These are phyloP conservation scores for Cyberlindnera veronae DNA, from an alignment of 805 yeast species.

Conservation along the genomic window DNA sequence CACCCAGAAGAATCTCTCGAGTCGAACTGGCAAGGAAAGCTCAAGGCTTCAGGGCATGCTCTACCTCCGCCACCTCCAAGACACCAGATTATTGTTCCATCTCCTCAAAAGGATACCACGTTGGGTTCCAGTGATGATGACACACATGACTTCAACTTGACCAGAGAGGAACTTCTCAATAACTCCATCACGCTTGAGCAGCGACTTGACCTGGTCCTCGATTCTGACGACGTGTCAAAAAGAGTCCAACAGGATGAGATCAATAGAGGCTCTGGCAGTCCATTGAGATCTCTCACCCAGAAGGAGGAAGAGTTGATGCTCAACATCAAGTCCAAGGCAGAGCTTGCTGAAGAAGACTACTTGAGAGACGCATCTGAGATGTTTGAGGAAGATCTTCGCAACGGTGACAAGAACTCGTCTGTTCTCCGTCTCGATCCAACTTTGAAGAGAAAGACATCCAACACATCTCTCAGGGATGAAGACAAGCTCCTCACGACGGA, in stretches of 20 bases:
- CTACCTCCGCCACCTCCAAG: slow-evolving; percentile 37
- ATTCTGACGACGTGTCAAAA: slow-evolving; percentile 22
- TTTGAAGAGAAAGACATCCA: slow-evolving; percentile 27
- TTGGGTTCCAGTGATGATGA: slow-evolving; percentile 27
- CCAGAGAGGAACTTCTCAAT: slow-evolving; percentile 26
- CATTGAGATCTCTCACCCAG: slow-evolving; percentile 16
- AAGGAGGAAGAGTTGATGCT: slow-evolving; percentile 25
- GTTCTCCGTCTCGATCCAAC: slow-evolving; percentile 25
- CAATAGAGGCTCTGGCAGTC: slow-evolving; percentile 24
- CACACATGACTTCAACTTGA: slow-evolving; percentile 25
- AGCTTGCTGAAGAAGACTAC: slow-evolving; percentile 26
- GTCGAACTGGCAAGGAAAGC: slow-evolving; percentile 27
- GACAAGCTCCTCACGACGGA: slow-evolving; percentile 22
- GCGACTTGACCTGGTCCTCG: slow-evolving; percentile 41
- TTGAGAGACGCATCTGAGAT: slow-evolving; percentile 30
- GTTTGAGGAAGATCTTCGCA: slow-evolving; percentile 33
- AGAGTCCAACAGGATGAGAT: slow-evolving; percentile 25
- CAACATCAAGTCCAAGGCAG: slow-evolving; percentile 20
- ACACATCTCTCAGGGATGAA: slow-evolving; percentile 25
- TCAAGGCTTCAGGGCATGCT: slow-evolving; percentile 27
- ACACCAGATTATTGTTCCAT: slow-evolving; percentile 21
- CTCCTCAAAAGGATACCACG: slow-evolving; percentile 26
- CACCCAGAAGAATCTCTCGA: slow-evolving; percentile 16
- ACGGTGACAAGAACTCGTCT: slow-evolving; percentile 24
- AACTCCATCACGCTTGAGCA: slow-evolving; percentile 37